Evolutionary conservation across 345 rosid genomes (phyloP).

Genomic region (Rhodamnia rubescens): DNA sequence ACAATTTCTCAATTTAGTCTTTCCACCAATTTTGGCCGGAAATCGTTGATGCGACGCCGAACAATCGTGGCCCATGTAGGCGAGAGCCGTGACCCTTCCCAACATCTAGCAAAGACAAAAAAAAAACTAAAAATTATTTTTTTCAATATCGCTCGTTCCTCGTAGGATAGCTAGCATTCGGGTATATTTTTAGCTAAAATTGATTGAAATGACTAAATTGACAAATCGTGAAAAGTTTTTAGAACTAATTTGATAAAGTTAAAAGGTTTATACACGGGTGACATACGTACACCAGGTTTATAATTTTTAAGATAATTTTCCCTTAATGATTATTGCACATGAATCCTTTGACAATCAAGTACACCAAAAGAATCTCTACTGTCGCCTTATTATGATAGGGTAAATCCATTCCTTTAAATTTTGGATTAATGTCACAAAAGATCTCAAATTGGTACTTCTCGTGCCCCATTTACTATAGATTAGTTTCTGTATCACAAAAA

Average conservation of each 20-base stretch:
- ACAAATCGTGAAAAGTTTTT: rapidly evolving
- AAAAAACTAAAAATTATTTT: neutral
- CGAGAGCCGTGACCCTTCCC: too few species aligned
- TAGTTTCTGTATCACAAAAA: neutral
- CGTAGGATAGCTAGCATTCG: rapidly evolving
- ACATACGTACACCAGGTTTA: rapidly evolving
- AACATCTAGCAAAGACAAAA: neutral
- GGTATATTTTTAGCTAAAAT: neutral
- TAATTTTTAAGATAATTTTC: neutral
- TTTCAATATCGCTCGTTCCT: rapidly evolving
- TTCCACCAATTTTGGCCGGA: rapidly evolving
- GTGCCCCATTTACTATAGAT: rapidly evolving
- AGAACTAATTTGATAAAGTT: rapidly evolving
- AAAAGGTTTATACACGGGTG: neutral
- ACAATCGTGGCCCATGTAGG: too few species aligned
- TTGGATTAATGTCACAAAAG: neutral
- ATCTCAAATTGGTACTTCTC: rapidly evolving
- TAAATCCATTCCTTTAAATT: neutral
- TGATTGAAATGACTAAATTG: too few species aligned
- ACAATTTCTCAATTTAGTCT: too few species aligned
- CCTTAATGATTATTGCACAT: neutral
- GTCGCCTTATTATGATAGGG: rapidly evolving
- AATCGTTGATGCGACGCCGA: too few species aligned
- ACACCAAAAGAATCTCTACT: rapidly evolving
- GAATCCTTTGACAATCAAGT: neutral